phyloP scores from a whole-genome alignment of 306 rosid genomes.

The Albizia julibrissin region DNA sequence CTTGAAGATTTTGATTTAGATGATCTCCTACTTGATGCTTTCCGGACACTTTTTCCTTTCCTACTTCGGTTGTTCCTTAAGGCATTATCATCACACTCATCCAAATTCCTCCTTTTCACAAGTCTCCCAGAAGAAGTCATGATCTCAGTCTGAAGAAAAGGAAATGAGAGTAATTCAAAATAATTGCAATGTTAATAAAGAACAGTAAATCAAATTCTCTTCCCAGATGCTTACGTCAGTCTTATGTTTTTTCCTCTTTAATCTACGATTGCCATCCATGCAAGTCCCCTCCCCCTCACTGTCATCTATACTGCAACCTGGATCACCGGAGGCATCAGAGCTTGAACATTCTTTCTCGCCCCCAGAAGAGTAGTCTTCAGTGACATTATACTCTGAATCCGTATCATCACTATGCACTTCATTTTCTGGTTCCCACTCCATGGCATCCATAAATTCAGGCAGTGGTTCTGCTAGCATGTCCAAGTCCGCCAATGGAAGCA shows the following conservation, averaged over 20 bases:
- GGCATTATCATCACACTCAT: slow-evolving; percentile 66
- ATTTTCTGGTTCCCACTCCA: slow-evolving; percentile 94
- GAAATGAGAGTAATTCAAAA: slow-evolving; percentile 35
- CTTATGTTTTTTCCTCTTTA: slow-evolving; percentile 82
- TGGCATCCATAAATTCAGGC: slow-evolving; percentile 80
- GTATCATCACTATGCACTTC: slow-evolving; percentile 84
- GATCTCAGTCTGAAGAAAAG: slow-evolving; percentile 66
- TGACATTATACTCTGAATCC: slow-evolving; percentile 88
- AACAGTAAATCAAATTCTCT: slow-evolving; percentile 11
- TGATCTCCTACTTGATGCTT: slow-evolving; percentile 61
- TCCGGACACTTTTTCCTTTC: slow-evolving; percentile 65
- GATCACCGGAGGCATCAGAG: slow-evolving; percentile 67
- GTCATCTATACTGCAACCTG: slow-evolving; percentile 74
- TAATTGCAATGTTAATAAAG: slow-evolving; percentile 1
- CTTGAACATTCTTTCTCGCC: slow-evolving; percentile 79
- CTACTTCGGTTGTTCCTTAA: slow-evolving; percentile 48
- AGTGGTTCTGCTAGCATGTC: slow-evolving; percentile 73
- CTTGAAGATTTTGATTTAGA: slow-evolving; percentile 76
- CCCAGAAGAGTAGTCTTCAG: slow-evolving; percentile 72
- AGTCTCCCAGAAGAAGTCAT: slow-evolving; percentile 98
- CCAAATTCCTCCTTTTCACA: slow-evolving; percentile 89
- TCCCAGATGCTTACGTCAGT: slow-evolving; percentile 62
- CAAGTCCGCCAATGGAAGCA: slow-evolving; percentile 89
- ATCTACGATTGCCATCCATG: slow-evolving; percentile 68
- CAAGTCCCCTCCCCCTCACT: slow-evolving; percentile 67